Evolutionary conservation across 2,329 filamentous ascomycete genomes (phyloP).

Genomic region (Fusarium guadeloupense): DNA sequence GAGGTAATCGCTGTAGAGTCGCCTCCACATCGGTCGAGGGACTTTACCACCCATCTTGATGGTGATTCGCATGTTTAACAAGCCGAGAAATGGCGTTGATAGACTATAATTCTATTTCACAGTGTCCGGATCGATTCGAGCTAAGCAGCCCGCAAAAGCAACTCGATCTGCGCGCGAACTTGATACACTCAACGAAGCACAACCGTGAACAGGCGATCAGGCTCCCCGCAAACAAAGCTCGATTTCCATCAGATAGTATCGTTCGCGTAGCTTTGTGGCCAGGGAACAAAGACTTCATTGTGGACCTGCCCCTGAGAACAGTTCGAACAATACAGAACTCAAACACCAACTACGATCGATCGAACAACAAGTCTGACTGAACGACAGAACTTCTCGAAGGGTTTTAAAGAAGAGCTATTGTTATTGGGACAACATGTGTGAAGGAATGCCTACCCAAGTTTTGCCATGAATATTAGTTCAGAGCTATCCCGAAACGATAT

Average conservation of each 20-base stretch:
- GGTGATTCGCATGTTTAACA: background rate
- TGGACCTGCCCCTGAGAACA: background rate
- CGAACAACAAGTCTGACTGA: constrained; percentile 3
- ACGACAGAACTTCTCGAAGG: background rate
- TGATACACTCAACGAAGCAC: background rate
- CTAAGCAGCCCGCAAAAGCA: background rate
- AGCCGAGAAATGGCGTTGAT: background rate
- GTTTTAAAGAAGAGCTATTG: constrained; percentile 4
- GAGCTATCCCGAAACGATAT: background rate
- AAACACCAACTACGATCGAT: background rate
- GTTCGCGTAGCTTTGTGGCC: background rate
- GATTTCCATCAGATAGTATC: background rate
- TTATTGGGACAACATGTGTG: background rate
- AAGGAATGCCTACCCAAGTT: background rate
- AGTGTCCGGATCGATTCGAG: background rate
- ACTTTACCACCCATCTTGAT: background rate
- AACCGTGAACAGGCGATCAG: background rate
- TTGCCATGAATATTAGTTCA: constrained; percentile 3
- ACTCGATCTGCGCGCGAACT: background rate
- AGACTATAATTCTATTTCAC: background rate
- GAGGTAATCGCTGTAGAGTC: background rate
- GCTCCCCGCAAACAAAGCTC: background rate
- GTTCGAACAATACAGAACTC: background rate
- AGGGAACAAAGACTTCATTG: constrained; percentile 8
- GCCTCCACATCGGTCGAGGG: background rate